phyloP scores from a whole-genome alignment of 2,329 filamentous ascomycete genomes.

The Botrytis cinerea region DNA sequence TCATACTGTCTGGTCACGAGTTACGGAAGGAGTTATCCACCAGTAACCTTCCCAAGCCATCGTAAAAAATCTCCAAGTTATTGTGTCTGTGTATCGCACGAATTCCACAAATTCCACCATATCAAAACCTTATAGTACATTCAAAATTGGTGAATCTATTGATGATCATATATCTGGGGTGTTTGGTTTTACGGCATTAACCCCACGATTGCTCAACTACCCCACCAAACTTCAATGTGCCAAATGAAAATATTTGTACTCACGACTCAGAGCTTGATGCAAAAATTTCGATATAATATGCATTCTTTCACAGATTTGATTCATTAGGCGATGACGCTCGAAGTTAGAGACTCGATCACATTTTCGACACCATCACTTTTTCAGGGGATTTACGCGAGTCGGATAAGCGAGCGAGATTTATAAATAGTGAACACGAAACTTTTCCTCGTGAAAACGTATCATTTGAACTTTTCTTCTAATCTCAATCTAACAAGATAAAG shows the following conservation, averaged over 20 bases:
- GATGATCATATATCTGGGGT: background rate
- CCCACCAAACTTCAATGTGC: background rate
- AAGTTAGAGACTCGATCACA: background rate
- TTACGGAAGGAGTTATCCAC: background rate
- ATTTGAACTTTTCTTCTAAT: background rate
- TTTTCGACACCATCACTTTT: background rate
- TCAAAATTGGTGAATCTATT: background rate
- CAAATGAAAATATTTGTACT: background rate
- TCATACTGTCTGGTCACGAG: background rate
- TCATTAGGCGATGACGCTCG: background rate
- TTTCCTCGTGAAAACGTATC: background rate
- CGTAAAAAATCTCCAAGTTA: background rate
- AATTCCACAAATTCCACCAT: background rate
- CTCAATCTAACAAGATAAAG: background rate
- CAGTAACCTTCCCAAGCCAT: background rate
- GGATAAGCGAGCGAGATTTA: background rate
- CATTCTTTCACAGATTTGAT: background rate
- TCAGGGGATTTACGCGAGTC: background rate
- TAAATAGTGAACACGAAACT: background rate
- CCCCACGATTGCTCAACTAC: background rate
- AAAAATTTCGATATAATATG: background rate
- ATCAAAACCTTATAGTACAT: background rate
- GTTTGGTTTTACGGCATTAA: background rate
- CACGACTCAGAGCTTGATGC: background rate
- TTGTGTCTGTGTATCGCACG: background rate